These are phyloP conservation scores for Aspergillus incahuasiensis DNA, from an alignment of 495 filamentous ascomycete species.

Conservation along the genomic window DNA sequence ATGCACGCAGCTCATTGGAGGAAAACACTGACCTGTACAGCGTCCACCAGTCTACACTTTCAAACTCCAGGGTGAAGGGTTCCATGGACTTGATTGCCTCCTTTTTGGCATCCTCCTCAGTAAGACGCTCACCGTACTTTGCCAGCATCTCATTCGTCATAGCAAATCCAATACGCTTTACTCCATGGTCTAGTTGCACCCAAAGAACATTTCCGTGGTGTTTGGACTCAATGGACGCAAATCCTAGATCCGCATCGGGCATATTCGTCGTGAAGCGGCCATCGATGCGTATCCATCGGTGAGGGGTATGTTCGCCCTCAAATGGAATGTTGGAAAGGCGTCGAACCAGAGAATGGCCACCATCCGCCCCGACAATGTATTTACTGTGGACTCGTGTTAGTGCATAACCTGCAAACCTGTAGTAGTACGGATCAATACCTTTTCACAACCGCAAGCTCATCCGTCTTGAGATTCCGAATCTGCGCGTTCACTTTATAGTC, in stretches of 20 bases:
- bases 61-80: conserved; percentile 3
- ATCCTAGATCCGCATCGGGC: conserved; percentile 27
- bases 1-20: neutral
- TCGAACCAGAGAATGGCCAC: conserved; percentile 16
- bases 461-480: neutral
- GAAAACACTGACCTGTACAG: conserved; percentile 3
- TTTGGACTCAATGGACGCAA: conserved; percentile 35
- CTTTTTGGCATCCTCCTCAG: neutral
- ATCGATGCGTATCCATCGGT: conserved; percentile 44
- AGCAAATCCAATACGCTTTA: conserved; percentile 45
- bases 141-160: conserved; percentile 31
- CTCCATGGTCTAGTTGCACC: conserved; percentile 43
- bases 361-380: conserved; percentile 10
- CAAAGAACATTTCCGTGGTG: conserved; percentile 16
- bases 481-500: conserved; percentile 6
- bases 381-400: neutral
- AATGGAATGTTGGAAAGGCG: conserved; percentile 34
- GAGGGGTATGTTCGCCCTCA: conserved; percentile 35
- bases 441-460: neutral
- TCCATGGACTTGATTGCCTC: conserved; percentile 4
- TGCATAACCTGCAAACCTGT: neutral
- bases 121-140: neutral
- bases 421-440: neutral
- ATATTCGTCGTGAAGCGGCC: conserved; percentile 42
- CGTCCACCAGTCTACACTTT: conserved; percentile 8